Evolutionary conservation across 768 basidiomycete genomes (phyloP).

Genomic region (Melanogaster broomeanus): DNA sequence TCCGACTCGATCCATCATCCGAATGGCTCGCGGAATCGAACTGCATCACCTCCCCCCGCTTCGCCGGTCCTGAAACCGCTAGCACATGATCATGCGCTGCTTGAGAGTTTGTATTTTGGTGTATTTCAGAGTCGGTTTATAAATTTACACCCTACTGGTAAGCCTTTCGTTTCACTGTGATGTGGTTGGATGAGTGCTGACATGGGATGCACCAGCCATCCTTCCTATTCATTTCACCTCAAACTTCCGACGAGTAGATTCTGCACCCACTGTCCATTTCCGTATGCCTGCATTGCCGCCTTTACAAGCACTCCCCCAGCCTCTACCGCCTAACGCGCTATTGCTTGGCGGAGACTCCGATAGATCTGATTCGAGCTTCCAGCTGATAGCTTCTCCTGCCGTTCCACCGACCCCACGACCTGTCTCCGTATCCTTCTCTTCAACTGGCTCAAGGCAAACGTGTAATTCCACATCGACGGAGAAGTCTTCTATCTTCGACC

Average conservation of each 20-base stretch:
- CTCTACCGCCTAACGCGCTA: conserved; percentile 26
- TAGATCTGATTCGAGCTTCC: conserved; percentile 23
- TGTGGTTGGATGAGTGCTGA: not conserved
- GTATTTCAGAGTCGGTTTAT: conserved; percentile 74
- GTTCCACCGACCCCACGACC: conserved; percentile 33
- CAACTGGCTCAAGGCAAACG: conserved; percentile 39
- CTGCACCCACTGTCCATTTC: conserved; percentile 62
- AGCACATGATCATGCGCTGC: conserved; percentile 66
- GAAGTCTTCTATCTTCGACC: conserved; percentile 32
- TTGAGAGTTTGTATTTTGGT: conserved; percentile 66
- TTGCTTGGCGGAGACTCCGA: conserved; percentile 26
- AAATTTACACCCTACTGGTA: conserved; percentile 69
- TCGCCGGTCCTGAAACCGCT: conserved; percentile 38
- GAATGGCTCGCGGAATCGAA: conserved; percentile 42
- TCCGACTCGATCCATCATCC: conserved; percentile 53
- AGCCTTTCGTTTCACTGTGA: conserved; percentile 15
- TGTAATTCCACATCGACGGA: conserved; percentile 36
- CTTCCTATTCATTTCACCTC: conserved; percentile 70
- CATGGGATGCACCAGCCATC: conserved; percentile 45
- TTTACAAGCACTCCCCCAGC: conserved; percentile 45
- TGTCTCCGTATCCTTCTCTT: conserved; percentile 55
- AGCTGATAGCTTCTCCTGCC: conserved; percentile 12
- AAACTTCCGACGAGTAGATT: conserved; percentile 65
- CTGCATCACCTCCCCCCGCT: conserved; percentile 28
- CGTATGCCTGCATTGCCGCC: conserved; percentile 73